Percentiles rank a stretch among this genome's conserved stretches.
phyloP scores from a whole-genome alignment of 176 grass and related monocot species.

The Cymbopogon citratus region DNA sequence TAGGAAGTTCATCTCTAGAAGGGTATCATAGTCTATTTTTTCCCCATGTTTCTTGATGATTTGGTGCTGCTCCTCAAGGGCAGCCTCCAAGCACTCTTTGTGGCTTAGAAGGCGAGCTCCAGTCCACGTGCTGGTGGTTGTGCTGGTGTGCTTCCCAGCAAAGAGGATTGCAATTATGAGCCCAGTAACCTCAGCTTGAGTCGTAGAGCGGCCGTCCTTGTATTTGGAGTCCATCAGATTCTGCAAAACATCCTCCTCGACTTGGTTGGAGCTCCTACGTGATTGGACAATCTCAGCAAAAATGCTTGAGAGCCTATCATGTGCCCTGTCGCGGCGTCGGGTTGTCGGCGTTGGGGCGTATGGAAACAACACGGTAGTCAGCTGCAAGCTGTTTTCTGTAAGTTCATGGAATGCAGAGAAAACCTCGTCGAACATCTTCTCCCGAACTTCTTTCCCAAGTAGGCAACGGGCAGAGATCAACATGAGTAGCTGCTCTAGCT shows the following conservation, averaged over 20 bases:
- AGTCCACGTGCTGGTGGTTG: too few species aligned
- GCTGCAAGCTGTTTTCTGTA: background rate
- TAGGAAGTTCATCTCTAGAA: too few species aligned
- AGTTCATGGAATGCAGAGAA: background rate
- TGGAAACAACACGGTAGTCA: background rate
- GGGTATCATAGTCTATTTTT: background rate
- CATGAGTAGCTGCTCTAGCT: slow-evolving; percentile 35
- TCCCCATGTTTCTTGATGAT: too few species aligned
- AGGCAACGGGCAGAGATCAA: slow-evolving; percentile 36
- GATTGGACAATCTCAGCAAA: background rate
- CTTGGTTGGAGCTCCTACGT: background rate
- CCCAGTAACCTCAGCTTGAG: background rate
- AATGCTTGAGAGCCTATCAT: background rate
- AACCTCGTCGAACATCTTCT: slow-evolving; percentile 39
- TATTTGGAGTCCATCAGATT: background rate
- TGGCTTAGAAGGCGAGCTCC: too few species aligned
- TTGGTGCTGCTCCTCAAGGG: too few species aligned
- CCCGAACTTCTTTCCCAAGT: slow-evolving; percentile 41
- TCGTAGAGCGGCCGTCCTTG: background rate
- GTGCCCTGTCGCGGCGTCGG: background rate
- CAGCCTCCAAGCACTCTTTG: too few species aligned
- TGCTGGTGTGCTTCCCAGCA: background rate
- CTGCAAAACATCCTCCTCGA: background rate
- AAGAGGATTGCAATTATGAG: background rate
- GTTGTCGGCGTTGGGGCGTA: background rate